These are phyloP conservation scores for Macrolepiota dolichaula DNA, from an alignment of 768 basidiomycete genomes.

Conservation along the genomic window DNA sequence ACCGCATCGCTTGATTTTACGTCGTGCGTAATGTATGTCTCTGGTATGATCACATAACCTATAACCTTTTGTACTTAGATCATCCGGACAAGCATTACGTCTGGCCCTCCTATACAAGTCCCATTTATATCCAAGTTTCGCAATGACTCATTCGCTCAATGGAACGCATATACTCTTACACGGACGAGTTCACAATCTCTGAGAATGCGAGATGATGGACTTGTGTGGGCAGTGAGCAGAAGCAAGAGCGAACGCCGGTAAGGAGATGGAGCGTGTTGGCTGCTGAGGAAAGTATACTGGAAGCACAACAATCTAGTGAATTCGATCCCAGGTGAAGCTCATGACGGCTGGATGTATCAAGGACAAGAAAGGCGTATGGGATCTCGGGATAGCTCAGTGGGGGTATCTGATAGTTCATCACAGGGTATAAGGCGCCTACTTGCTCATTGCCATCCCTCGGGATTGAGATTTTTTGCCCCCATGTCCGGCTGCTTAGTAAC, in stretches of 20 bases:
- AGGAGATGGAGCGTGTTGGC: neutral
- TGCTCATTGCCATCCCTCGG: no score
- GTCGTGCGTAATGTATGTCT: constrained; percentile 28
- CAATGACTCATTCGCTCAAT: constrained; percentile 15
- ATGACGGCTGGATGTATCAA: no score
- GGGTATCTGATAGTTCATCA: no score
- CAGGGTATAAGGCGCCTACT: no score
- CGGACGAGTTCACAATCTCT: constrained; percentile 60
- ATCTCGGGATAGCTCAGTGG: no score
- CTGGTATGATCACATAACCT: no score
- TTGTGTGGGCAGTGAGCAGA: constrained; percentile 24
- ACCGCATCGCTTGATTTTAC: constrained; percentile 22
- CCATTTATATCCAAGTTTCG: neutral
- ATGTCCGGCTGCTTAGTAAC: no score
- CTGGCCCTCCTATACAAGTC: constrained; percentile 8
- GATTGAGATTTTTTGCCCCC: no score
- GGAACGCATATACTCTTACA: constrained; percentile 37
- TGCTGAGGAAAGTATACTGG: neutral
- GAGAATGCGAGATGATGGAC: constrained; percentile 45
- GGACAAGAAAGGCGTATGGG: no score
- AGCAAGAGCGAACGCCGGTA: neutral
- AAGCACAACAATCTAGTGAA: neutral
- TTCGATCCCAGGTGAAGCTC: no score
- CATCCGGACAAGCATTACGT: constrained; percentile 19
- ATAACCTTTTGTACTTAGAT: neutral